Conservation (phyloP, 1,284 basidiomycete genomes). For the Apiotrichum brassicae region DNA sequence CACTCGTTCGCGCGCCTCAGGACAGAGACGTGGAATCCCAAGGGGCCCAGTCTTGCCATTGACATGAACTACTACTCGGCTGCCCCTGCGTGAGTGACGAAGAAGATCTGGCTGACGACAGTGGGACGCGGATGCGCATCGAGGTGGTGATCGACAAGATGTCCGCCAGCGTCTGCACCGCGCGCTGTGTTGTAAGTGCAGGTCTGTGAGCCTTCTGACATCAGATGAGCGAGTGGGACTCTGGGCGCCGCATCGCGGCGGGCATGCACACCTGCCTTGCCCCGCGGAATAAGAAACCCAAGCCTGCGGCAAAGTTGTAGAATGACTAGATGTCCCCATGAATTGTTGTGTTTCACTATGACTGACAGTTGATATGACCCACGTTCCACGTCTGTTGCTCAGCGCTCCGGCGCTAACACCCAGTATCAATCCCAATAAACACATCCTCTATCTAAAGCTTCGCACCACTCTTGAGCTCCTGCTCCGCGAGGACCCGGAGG, state of each 20-base stretch:
- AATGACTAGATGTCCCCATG: neutral
- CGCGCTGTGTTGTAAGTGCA: constrained; percentile 7
- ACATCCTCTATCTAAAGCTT: too few species aligned
- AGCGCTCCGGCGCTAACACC: too few species aligned
- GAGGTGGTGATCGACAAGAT: constrained; percentile 3
- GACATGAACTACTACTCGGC: constrained; percentile 29
- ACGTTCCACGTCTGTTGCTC: too few species aligned
- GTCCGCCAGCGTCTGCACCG: neutral
- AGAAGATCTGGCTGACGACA: constrained; percentile 1
- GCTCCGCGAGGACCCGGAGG: constrained; percentile 28
- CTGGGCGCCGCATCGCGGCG: constrained; percentile 3
- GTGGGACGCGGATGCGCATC: constrained; percentile 7
- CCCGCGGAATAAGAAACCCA: neutral
- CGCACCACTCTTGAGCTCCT: constrained; percentile 13
- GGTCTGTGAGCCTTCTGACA: too few species aligned
- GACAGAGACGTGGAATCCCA: constrained; percentile 21
- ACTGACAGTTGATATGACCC: too few species aligned
- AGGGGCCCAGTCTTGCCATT: constrained; percentile 29
- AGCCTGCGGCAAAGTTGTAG: constrained; percentile 2
- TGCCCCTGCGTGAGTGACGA: constrained; percentile 4
- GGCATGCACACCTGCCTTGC: constrained; percentile 9
- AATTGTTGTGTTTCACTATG: too few species aligned
- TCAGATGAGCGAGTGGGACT: constrained; percentile 4
- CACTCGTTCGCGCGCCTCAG: constrained; percentile 4
- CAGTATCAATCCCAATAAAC: too few species aligned